Evolutionary conservation across 83 land plant genomes (phyloP), one percentile per base, ranked within the genome.

Genomic region (Picea abies): DNA sequence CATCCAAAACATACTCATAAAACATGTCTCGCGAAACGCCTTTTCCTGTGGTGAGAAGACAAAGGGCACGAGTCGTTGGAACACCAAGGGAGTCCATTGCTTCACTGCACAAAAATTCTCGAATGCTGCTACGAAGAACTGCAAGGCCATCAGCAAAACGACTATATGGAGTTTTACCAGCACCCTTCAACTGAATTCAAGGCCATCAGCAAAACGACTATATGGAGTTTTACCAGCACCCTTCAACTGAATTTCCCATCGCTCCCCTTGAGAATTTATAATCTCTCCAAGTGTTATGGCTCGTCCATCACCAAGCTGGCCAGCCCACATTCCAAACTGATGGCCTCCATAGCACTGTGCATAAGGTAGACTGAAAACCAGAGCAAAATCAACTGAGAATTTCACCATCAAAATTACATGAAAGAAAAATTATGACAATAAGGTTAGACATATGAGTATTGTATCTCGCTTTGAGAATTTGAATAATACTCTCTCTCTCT

Each of bases 261-360:
- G 91, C 84, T 94, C 95, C 79, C 90, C 94, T 80, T 77, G 84
- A 4, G 84, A 84, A 83, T 96, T 96, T 7, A 96, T 35, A 79
- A 94, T 39, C 82, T 97, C 99, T 39, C 99, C 99, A 75, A 97
- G 89, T 44, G 98, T 94, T 78, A 97, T 96, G 81, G 99, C 99
- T 26, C 99, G 93, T 35, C 99, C 99, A 90, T 97, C 99, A 65
- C 99, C 99, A 61, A 97, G 86, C 87, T 97, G 99, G 25, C 98
- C 99, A 86, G 99, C 99, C 99, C 99, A 97, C 79, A 85, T 86
- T 19, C 99, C 99, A 90, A 97, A 97, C 83, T 97, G 99, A 86
- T 97, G 99, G 62, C 99, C 99, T 37, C 99, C 99, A 87, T 97
- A 97, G 84, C 99, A 97, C 80, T 97, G 99, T 60, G 99, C 96